These are phyloP conservation scores for Dictyophora rubrovolvata DNA, from an alignment of 768 basidiomycete species.

Conservation along the genomic window DNA sequence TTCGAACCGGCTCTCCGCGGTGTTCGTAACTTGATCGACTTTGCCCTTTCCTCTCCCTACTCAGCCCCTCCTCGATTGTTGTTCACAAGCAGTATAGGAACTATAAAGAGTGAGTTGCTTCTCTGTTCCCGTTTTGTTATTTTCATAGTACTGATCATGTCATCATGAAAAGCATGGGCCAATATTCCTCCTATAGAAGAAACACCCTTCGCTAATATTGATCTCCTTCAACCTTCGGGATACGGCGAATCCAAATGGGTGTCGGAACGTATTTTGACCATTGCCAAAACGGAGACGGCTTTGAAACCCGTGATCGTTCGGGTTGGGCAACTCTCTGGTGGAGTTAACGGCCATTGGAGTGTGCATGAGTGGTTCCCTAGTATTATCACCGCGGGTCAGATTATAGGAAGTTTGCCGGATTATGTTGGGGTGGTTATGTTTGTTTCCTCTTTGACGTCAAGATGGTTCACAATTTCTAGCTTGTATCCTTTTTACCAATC, in stretches of 20 bases:
- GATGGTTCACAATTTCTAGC: background rate
- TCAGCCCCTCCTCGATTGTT: slow-evolving; percentile 24
- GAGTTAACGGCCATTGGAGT: slow-evolving; percentile 29
- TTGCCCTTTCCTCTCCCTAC: slow-evolving; percentile 24
- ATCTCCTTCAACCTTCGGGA: background rate
- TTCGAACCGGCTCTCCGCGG: slow-evolving; percentile 41
- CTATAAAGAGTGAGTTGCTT: slow-evolving; percentile 15
- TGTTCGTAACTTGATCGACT: slow-evolving; percentile 36
- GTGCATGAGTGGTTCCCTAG: slow-evolving; percentile 20
- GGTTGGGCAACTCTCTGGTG: slow-evolving; percentile 29
- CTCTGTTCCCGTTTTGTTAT: background rate
- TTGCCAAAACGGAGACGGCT: slow-evolving; percentile 9
- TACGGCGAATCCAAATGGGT: slow-evolving; percentile 22
- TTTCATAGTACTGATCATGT: background rate
- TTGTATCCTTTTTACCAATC: slow-evolving; percentile 14
- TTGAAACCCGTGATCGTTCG: slow-evolving; percentile 17
- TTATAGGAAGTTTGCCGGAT: slow-evolving; percentile 1
- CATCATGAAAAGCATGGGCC: background rate
- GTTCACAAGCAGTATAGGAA: slow-evolving; percentile 31
- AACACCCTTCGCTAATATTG: background rate
- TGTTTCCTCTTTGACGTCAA: background rate
- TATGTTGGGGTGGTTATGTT: background rate
- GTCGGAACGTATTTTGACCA: slow-evolving; percentile 21
- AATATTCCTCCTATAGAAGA: background rate
- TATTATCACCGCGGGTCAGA: background rate